Percentiles rank a stretch among this genome's conserved stretches.
phyloP scores from a whole-genome alignment of 495 filamentous ascomycete species.

The Viridothelium virens region DNA sequence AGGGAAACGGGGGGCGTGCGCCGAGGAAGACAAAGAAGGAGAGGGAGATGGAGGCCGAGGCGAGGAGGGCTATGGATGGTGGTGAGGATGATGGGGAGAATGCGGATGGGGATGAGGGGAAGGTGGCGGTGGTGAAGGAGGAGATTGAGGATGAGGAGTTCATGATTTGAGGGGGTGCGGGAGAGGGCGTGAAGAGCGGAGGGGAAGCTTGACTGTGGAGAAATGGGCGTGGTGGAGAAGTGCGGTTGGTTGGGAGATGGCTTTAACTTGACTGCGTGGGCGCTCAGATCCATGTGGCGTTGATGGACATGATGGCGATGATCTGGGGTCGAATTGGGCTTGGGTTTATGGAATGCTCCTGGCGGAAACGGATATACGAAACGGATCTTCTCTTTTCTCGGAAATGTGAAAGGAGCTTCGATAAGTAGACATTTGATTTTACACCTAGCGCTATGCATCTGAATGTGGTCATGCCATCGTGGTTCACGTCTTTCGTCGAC shows the following conservation, averaged over 20 bases:
- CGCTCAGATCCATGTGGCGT: no score
- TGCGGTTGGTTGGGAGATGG: no score
- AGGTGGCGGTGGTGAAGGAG: neutral
- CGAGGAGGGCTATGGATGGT: neutral
- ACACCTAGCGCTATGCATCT: slow-evolving; percentile 2
- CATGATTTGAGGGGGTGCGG: neutral
- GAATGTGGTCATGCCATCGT: neutral
- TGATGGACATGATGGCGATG: no score
- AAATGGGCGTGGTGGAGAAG: no score
- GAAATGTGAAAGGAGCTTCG: neutral
- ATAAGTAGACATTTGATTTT: neutral
- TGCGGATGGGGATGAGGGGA: neutral
- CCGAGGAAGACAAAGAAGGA: neutral
- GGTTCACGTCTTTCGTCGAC: neutral
- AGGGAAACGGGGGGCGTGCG: no score
- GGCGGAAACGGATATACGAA: no score
- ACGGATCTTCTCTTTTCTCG: no score
- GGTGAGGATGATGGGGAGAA: neutral
- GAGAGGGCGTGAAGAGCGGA: neutral
- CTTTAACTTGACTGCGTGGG: no score
- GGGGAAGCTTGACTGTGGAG: no score
- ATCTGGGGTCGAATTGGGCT: no score
- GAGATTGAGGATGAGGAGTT: neutral
- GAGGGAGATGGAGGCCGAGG: neutral
- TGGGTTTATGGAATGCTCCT: no score